These are phyloP conservation scores for Ceratocystis variospora DNA, from an alignment of 2,329 filamentous ascomycete genomes.

Conservation along the genomic window DNA sequence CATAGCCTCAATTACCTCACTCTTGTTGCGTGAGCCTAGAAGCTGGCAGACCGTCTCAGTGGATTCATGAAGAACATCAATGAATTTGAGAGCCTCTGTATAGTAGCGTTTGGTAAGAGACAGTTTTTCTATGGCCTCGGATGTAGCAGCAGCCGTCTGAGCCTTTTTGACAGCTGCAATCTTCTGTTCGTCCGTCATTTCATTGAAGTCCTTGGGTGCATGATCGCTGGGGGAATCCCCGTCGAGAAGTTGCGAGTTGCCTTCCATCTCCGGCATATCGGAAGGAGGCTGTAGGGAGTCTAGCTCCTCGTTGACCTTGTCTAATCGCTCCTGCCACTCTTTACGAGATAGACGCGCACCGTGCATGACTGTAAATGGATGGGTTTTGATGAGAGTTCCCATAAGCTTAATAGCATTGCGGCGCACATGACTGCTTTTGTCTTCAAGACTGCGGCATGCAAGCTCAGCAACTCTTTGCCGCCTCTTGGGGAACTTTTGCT, in stretches of 20 bases:
- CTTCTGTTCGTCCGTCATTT: conserved; percentile 73
- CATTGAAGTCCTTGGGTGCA: conserved; percentile 54
- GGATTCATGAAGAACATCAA: conserved; percentile 75
- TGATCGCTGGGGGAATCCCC: conserved; percentile 68
- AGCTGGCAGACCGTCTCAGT: conserved; percentile 73
- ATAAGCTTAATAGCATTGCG: conserved; percentile 90
- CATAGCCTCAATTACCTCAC: conserved; percentile 96
- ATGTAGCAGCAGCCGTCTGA: conserved; percentile 73
- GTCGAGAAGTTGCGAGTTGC: conserved; percentile 65
- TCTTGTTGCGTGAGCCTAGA: conserved; percentile 90
- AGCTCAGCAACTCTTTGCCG: conserved; percentile 78
- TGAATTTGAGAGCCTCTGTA: conserved; percentile 83
- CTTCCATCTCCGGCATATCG: conserved; percentile 57
- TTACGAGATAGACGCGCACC: conserved; percentile 71
- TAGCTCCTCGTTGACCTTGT: conserved; percentile 71
- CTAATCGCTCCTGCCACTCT: conserved; percentile 72
- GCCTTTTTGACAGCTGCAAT: conserved; percentile 61
- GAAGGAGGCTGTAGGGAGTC: conserved; percentile 67
- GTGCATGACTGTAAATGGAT: conserved; percentile 86
- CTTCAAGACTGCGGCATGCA: conserved; percentile 77
- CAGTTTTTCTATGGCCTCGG: conserved; percentile 75
- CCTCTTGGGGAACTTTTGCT: conserved; percentile 88
- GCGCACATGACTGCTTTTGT: conserved; percentile 95
- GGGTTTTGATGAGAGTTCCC: conserved; percentile 75
- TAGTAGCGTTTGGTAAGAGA: conserved; percentile 85